Evolutionary conservation across 257 asterid species (phyloP).

Genomic region (Solanum raphanifolium): DNA sequence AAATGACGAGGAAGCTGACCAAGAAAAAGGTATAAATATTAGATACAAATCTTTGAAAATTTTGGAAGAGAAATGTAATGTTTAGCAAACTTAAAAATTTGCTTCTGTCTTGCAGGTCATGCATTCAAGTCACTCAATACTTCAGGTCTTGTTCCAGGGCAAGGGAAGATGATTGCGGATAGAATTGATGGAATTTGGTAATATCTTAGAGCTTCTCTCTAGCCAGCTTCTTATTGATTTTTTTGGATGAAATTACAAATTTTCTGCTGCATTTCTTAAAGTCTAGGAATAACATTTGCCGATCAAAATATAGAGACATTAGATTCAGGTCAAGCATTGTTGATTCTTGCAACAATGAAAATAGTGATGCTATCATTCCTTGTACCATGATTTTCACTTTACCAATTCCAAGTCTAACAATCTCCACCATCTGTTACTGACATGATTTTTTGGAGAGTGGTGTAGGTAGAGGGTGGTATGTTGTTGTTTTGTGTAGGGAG

Average conservation of each 20-base stretch:
- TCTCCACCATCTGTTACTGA: background rate
- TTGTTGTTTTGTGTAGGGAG: background rate
- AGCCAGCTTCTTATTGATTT: background rate
- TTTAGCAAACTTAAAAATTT: background rate
- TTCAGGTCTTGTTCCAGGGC: constrained; percentile 84
- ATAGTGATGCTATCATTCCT: background rate
- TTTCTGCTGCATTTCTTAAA: background rate
- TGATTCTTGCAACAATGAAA: background rate
- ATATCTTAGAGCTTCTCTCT: constrained; percentile 2
- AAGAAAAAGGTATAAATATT: constrained; percentile 66
- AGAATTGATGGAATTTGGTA: constrained; percentile 93
- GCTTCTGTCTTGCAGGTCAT: constrained; percentile 52
- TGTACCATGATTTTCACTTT: background rate
- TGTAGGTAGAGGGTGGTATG: background rate
- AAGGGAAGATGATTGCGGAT: constrained; percentile 81
- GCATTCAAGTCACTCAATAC: constrained; percentile 69
- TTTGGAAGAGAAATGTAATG: background rate
- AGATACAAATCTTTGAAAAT: background rate
- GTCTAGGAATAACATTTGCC: background rate
- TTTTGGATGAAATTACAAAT: background rate
- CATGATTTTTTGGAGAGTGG: background rate
- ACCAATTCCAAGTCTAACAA: background rate
- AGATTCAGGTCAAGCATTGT: background rate
- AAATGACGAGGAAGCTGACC: constrained; percentile 44
- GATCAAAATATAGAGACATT: background rate